Base-by-base conservation (phyloP, 2,329 filamentous ascomycete species). In the Xylaria sp. region DNA sequence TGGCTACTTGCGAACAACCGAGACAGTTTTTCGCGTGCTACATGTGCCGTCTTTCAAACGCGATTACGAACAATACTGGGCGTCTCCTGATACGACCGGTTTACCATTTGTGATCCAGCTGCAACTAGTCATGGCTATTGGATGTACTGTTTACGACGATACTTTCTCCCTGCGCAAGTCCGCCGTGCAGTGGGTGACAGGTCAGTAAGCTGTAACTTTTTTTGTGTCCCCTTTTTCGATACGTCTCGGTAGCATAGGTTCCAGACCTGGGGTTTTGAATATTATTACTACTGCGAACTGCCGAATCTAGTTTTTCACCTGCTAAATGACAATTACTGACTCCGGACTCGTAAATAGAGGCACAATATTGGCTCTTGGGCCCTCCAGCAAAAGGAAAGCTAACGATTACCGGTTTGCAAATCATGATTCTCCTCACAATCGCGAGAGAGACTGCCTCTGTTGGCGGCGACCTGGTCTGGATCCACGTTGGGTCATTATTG, bases 11-110 rank as follows among this genome's bases (percentile, higher is more conserved):
- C 80, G 86, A 57, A 85, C 85, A 0, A 84, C 87, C 51, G 88
- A 90, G 73, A 84, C 85, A 0, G 84, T 87, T 18, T 83, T 87
- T 69, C 84, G 89, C 2, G 82, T 91, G 28, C 67, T 91, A 9
- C 86, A 91, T 74, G 76, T 87, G 0, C 88, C 88, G 0, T 85
- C 84, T 0, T 90, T 91, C 70, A 80, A 82, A 54, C 80, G 80
- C 12, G 85, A 88, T 39, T 91, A 90, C 72, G 80, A 82, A 10
- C 73, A 76, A 2, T 86, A 85, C 75, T 88, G 85, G 85, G 77
- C 81, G 39, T 80, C 82, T 18, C 81, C 82, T 0, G 72, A 77
- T 23, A 77, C 78, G 0, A 79, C 81, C 1, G 84, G 81, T 37
- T 74, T 79, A 18, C 77, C 79, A 7, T 88, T 88, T 73, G 63